Base-by-base conservation (phyloP, 306 rosid genomes). In the barrel medic (Medicago truncatula) region DNA sequence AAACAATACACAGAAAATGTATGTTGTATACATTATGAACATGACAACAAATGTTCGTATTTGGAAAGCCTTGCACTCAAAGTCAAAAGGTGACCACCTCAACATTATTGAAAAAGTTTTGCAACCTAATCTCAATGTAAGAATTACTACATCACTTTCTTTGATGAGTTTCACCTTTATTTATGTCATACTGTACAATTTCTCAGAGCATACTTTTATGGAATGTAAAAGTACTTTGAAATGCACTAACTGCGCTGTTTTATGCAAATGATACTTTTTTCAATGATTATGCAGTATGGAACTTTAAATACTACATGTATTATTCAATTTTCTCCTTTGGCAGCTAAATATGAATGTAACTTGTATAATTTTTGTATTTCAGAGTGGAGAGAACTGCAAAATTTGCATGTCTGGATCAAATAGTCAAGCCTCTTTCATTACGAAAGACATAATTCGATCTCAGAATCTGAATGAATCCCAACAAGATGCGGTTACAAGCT, bases 61-160 rank as follows among this genome's bases (percentile, higher is more conserved):
- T 4, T 78, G 86, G 83, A 78, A 78, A 50, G 82, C 76, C 17
- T 60, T 82, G 80, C 67, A 60, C 41, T 50, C 76, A 10, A 20
- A 31, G 25, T 17, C 64, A 36, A 61, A 78, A 15, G 80, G 63
- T 2, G 54, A 70, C 9, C 9, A 43, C 62, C 16, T 52, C 52
- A 23, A 23, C 63, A 54, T 89, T 31, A 82, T 85, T 17, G 16
- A 61, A 25, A 47, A 70, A 54, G 38, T 34, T 34, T 34, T 34
- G 38, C 38, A 5, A 34, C 7, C 38, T 34, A 7, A 7, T 34
- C 38, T 34, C 7, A 34, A 5, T 4, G 38, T 34, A 34, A 34
- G 38, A 34, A 34, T 34, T 34, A 34, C 38, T 3, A 34, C 38
- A 34, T 34, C 6, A 34, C 38, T 34, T 34, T 34, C 38, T 34